These are phyloP conservation scores for Microdochium trichocladiopsis DNA, from an alignment of 2,329 filamentous ascomycete species.

Conservation along the genomic window DNA sequence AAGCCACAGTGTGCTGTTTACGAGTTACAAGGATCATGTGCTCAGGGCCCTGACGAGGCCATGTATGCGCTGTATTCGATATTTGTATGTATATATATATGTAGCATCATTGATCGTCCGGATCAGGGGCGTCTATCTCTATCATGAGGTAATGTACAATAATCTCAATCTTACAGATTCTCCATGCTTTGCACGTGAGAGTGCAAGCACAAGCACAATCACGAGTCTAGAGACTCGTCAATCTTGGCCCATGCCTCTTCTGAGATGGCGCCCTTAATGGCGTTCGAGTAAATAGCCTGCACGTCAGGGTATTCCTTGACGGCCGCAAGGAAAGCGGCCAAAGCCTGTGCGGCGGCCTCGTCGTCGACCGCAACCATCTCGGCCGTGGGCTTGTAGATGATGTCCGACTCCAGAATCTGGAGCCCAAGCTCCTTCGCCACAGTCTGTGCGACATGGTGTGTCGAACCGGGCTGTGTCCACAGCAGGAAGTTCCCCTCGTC, in stretches of 20 bases:
- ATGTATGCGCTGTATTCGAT: neutral
- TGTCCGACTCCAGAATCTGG: conserved; percentile 67
- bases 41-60: no score
- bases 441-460: conserved; percentile 54
- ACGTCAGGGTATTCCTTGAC: conserved; percentile 65
- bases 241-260: conserved; percentile 49
- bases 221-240: conserved; percentile 41
- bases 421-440: conserved; percentile 58
- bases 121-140: conserved; percentile 1
- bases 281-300: conserved; percentile 74
- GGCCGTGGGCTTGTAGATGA: conserved; percentile 77
- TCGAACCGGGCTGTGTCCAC: conserved; percentile 60
- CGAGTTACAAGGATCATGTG: no score
- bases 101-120: neutral
- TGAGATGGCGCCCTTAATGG: conserved; percentile 38
- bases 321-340: conserved; percentile 52
- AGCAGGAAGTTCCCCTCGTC: conserved; percentile 65
- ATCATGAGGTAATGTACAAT: conserved; percentile 22
- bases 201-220: conserved; percentile 15
- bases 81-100: neutral
- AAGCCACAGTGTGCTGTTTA: neutral
- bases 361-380: conserved; percentile 62
- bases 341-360: conserved; percentile 42
- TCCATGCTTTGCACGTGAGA: neutral
- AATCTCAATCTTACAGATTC: conserved; percentile 8